These are phyloP conservation scores for Scheffersomyces ergatensis DNA, from an alignment of 805 yeast genomes.

Conservation along the genomic window DNA sequence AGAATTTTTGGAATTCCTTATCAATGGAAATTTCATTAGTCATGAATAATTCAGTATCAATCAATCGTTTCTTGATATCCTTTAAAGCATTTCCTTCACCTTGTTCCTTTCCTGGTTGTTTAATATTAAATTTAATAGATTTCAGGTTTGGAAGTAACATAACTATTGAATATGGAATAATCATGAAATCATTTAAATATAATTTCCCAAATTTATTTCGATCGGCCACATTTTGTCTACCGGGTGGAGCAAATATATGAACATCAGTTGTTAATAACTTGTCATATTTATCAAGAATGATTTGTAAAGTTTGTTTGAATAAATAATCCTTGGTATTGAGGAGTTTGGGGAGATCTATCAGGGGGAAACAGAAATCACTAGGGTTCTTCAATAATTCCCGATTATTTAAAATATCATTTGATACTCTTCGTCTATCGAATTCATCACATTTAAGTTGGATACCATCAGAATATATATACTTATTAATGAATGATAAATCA, in stretches of 20 bases:
- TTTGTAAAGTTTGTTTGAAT: no score
- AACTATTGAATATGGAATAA: slow-evolving; percentile 33
- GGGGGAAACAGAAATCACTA: slow-evolving; percentile 19
- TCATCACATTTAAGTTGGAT: slow-evolving; percentile 16
- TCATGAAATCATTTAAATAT: slow-evolving; percentile 41
- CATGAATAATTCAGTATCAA: neutral
- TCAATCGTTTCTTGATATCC: neutral
- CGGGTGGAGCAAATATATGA: neutral
- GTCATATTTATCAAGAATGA: no score
- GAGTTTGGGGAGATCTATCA: no score
- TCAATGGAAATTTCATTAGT: no score
- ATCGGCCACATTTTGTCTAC: neutral
- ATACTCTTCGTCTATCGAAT: slow-evolving; percentile 14
- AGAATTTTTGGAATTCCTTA: no score
- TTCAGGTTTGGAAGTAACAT: slow-evolving; percentile 20
- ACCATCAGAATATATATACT: slow-evolving; percentile 8
- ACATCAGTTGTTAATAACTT: no score
- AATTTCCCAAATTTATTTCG: slow-evolving; percentile 12
- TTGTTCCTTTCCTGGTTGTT: neutral
- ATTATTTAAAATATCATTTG: slow-evolving; percentile 4
- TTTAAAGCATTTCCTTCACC: neutral
- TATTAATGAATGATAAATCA: slow-evolving; percentile 20
- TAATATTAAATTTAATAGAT: neutral
- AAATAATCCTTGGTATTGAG: no score
- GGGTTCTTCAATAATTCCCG: slow-evolving; percentile 11